Conservation (phyloP, 495 filamentous ascomycete genomes). For the Aeminium ludgeri region DNA sequence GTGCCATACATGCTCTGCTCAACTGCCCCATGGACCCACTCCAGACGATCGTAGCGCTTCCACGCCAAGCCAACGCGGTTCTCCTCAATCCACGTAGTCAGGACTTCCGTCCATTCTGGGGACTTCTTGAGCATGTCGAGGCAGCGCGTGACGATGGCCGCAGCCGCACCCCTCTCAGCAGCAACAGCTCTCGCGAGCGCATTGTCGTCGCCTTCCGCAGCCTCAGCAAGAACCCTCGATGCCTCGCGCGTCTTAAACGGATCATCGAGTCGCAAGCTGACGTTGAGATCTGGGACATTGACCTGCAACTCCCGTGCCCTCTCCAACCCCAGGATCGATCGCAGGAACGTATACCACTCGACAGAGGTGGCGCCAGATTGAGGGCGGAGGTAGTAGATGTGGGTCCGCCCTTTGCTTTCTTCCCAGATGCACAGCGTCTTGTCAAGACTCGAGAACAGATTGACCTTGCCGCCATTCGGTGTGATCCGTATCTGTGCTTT, state of each 20-base stretch:
- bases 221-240: conserved; percentile 23
- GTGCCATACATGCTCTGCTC: conserved; percentile 62
- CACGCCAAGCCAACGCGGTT: conserved; percentile 57
- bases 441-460: conserved; percentile 54
- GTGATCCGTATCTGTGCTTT: conserved; percentile 41
- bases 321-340: conserved; percentile 42
- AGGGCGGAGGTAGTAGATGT: conserved; percentile 51
- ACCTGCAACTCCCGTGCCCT: conserved; percentile 44
- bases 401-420: conserved; percentile 37
- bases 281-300: conserved; percentile 49
- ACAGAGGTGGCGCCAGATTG: conserved; percentile 46
- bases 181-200: conserved; percentile 31
- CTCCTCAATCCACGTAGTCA: conserved; percentile 41
- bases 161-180: conserved; percentile 38
- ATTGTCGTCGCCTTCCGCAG: conserved; percentile 29
- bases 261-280: conserved; percentile 44
- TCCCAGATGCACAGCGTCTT: conserved; percentile 57
- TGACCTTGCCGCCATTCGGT: conserved; percentile 38
- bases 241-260: conserved; percentile 43
- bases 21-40: conserved; percentile 55
- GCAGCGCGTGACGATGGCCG: conserved; percentile 39
- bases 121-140: conserved; percentile 41
- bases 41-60: conserved; percentile 60
- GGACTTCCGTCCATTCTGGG: conserved; percentile 45
- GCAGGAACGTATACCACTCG: conserved; percentile 63